Percentiles rank a stretch among this genome's conserved stretches.
Evolutionary conservation across 1,139 yeast species (phyloP).

Genomic region (Pichia kudriavzevii): DNA sequence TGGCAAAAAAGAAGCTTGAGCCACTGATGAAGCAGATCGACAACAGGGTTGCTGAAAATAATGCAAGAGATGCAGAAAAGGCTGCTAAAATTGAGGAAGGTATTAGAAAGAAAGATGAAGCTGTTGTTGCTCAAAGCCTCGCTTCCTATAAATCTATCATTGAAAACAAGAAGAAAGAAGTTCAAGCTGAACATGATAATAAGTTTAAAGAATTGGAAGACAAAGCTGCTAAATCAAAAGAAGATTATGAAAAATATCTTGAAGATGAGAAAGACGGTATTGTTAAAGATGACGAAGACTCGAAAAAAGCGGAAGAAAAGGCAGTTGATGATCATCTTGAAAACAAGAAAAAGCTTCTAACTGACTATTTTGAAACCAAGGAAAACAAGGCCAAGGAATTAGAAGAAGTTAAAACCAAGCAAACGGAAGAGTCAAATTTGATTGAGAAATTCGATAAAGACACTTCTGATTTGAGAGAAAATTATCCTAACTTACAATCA

Average conservation of each 20-base stretch:
- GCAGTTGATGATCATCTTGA: slow-evolving; percentile 41
- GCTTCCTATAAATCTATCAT: slow-evolving; percentile 36
- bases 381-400: slow-evolving; percentile 44
- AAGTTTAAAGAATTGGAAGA: slow-evolving; percentile 32
- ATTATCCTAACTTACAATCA: slow-evolving; percentile 41
- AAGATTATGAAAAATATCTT: slow-evolving; percentile 34
- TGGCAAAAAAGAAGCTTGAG: slow-evolving; percentile 50
- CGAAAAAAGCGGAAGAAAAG: slow-evolving; percentile 38
- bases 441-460: slow-evolving; percentile 39
- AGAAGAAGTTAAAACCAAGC: slow-evolving; percentile 40
- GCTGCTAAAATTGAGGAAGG: slow-evolving; percentile 35
- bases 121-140: slow-evolving; percentile 36
- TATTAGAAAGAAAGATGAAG: slow-evolving; percentile 38
- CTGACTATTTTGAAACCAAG: slow-evolving; percentile 41
- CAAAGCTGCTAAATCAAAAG: slow-evolving; percentile 27
- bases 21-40: slow-evolving; percentile 47
- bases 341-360: slow-evolving; percentile 38
- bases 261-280: slow-evolving; percentile 36
- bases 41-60: slow-evolving; percentile 42
- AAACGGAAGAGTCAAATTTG: slow-evolving; percentile 39
- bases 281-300: slow-evolving; percentile 40
- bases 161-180: slow-evolving; percentile 36
- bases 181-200: slow-evolving; percentile 34
- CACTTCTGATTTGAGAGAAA: slow-evolving; percentile 35
- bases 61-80: slow-evolving; percentile 32